A percentile compares a stretch with the other conserved stretches of the same genome.
Evolutionary conservation across 805 yeast species (phyloP).

Genomic region (Grigorovia jiainica): DNA sequence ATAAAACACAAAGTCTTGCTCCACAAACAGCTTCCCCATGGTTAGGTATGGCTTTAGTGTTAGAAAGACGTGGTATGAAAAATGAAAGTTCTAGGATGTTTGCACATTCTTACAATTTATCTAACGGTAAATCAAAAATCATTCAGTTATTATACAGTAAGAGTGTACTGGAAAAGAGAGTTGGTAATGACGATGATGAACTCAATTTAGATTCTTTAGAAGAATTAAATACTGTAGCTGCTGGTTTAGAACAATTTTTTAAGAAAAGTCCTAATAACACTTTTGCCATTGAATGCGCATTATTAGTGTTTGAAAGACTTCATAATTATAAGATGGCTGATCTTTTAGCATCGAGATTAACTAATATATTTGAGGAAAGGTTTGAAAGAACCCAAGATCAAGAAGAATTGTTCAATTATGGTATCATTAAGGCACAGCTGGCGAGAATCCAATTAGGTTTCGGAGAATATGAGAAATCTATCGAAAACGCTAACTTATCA

Average conservation of each 20-base stretch:
- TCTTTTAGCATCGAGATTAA: conserved; percentile 36
- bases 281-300: conserved; percentile 46
- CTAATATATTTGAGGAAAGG: conserved; percentile 40
- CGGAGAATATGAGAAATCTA: conserved; percentile 45
- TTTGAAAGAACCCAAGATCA: conserved; percentile 50
- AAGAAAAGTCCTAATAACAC: conserved; percentile 51
- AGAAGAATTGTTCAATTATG: conserved; percentile 39
- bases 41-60: conserved; percentile 73
- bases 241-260: conserved; percentile 57
- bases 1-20: conserved; percentile 67
- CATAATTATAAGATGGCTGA: conserved; percentile 51
- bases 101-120: conserved; percentile 69
- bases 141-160: conserved; percentile 68
- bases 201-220: conserved; percentile 51
- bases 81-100: conserved; percentile 47
- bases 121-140: conserved; percentile 62
- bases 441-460: conserved; percentile 64
- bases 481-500: conserved; percentile 51
- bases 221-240: conserved; percentile 55
- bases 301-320: conserved; percentile 58
- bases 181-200: conserved; percentile 37
- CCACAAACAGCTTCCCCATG: conserved; percentile 73
- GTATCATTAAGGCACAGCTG: conserved; percentile 54
- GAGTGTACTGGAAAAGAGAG: conserved; percentile 40
- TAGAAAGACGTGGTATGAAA: conserved; percentile 40